Percentiles rank a stretch among this genome's conserved stretches.
phyloP scores from a whole-genome alignment of 306 rosid species.

The Pueraria montana region DNA sequence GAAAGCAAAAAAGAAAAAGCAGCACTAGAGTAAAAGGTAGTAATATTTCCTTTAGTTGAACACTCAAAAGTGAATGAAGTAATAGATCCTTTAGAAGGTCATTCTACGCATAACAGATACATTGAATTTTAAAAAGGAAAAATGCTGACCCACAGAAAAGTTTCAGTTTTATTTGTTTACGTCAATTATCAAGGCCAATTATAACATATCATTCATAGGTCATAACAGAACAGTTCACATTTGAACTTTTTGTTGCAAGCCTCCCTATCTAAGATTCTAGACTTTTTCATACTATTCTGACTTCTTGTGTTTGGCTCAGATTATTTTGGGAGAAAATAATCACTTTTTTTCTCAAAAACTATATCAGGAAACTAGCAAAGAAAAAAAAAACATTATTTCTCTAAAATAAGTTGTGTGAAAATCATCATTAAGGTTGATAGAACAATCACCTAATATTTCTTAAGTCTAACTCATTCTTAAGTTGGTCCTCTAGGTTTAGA shows the following conservation, averaged over 20 bases:
- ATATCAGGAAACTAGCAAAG: neutral
- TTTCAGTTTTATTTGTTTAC: neutral
- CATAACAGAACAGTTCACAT: neutral
- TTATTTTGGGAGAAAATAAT: constrained; percentile 1
- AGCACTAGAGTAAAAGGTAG: constrained; percentile 9
- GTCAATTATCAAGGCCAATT: neutral
- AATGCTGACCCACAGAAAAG: neutral
- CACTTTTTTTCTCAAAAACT: neutral
- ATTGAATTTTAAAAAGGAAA: constrained; percentile 17
- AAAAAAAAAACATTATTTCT: neutral
- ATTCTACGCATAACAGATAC: neutral
- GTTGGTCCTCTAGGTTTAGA: neutral
- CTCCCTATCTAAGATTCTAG: neutral
- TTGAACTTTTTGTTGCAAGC: constrained; percentile 8
- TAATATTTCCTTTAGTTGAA: neutral
- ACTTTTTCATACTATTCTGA: neutral
- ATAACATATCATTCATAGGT: neutral
- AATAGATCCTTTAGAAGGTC: neutral
- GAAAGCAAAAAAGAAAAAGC: neutral
- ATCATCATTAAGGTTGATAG: constrained; percentile 22
- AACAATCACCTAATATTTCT: neutral
- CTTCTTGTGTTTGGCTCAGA: neutral
- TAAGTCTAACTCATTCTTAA: neutral
- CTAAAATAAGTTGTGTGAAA: neutral
- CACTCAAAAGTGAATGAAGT: neutral